Base-by-base conservation (phyloP, 495 filamentous ascomycete species). In the Hyaloscypha bicolor region DNA sequence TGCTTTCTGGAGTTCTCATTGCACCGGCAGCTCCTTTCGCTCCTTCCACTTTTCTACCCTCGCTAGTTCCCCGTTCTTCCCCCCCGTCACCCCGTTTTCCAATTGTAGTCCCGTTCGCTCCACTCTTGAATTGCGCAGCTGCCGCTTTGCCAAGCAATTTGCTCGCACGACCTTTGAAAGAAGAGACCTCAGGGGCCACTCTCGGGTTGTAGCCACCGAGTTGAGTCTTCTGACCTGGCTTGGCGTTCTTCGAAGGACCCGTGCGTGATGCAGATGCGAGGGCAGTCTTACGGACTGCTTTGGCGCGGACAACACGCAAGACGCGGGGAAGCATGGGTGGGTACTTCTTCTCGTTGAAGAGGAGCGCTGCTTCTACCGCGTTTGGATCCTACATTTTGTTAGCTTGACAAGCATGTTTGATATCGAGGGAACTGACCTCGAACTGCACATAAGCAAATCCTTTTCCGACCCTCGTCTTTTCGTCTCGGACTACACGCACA, bases 401-500 rank as follows among this genome's bases (percentile, higher is more conserved):
- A 25, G 29, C 22, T 29, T 16, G 9, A 19, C 1, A 9, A 25
- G 1, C 0, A 56, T 6, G 16, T 56, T 12, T 53, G 19, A 11
- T 53, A 8, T 11, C 9, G 22, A 25, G 51, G 31, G n/a, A 63
- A 75, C 78, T 74, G 68, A 88, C 87, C 74, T 86, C 81, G 77
- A 98, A 99, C 72, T 99, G 96, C 39, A 99, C 93, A 72, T 99
- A 99, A 25, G 96, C 96, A 76, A 99, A 93, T 16, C 96, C 96
- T 77, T 99, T 98, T 56, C 95, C 93, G 56, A 99, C 92, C 39
- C 96, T 86, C 25, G 96, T 98, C 58, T 88, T 88, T 55, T 89
- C 80, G 71, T 99, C 96, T 64, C 96, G 87, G 35, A 97, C 85
- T n/a, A 99, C 91, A 12, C 96, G 89, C 39, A 98, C 96, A 72